Evolutionary conservation across 805 yeast species (phyloP).

Genomic region (Maudiozyma serrabonitensis): DNA sequence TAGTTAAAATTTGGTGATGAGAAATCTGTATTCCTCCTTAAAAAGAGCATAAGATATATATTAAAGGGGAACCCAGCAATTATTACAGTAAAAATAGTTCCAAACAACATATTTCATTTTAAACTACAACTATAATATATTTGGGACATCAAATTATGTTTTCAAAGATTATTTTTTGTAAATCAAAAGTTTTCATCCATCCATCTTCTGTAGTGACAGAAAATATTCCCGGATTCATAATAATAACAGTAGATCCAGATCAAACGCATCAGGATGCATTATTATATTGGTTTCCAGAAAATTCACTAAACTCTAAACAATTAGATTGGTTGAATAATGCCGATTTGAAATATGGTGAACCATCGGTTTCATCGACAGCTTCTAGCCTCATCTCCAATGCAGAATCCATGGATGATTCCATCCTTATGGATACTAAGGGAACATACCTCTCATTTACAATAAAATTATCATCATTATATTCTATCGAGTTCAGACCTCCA

Average conservation of each 20-base stretch:
- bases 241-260: slow-evolving; percentile 45
- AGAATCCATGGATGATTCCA: slow-evolving; percentile 1
- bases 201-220: slow-evolving; percentile 66
- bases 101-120: too few species aligned
- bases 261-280: slow-evolving; percentile 35
- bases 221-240: slow-evolving; percentile 69
- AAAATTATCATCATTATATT: slow-evolving; percentile 49
- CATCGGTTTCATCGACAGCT: not conserved
- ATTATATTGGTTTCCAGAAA: slow-evolving; percentile 22
- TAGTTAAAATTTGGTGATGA: too few species aligned
- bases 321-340: slow-evolving; percentile 11
- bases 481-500: slow-evolving; percentile 78
- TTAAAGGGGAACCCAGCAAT: not conserved
- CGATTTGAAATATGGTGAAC: slow-evolving; percentile 6
- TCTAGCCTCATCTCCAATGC: not conserved
- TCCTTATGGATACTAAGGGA: slow-evolving; percentile 1
- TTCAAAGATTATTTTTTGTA: slow-evolving; percentile 31
- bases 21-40: too few species aligned
- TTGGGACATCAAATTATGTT: slow-evolving; percentile 1
- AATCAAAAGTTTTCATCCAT: slow-evolving; percentile 74
- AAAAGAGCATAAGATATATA: too few species aligned
- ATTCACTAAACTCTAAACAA: slow-evolving; percentile 8
- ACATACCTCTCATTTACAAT: slow-evolving; percentile 16
- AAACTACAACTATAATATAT: too few species aligned
- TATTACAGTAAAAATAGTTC: not conserved